A percentile compares a stretch with the other conserved stretches of the same genome.
Conservation (phyloP, 1,284 basidiomycete genomes). For the Ceratobasidium sp. region DNA sequence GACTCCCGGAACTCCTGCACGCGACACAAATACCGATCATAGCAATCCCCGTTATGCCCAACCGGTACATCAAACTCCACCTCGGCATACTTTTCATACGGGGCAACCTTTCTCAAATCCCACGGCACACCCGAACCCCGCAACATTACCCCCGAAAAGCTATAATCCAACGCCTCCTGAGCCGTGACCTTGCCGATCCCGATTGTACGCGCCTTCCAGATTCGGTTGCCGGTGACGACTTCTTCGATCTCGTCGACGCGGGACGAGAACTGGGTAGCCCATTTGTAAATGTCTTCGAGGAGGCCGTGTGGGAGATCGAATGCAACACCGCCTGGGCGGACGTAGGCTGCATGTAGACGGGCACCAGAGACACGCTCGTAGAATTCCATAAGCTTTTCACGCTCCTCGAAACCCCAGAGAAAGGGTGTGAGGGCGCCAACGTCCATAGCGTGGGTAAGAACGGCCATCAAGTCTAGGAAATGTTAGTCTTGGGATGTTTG, state of each 20-base stretch:
- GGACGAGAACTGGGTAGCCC: constrained; percentile 94
- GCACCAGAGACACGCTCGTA: constrained; percentile 99
- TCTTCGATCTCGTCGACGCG: constrained; percentile 98
- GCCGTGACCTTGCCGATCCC: constrained; percentile 93
- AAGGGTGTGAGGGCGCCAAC: constrained; percentile 99
- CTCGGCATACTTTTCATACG: constrained; percentile 98
- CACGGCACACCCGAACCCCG: constrained; percentile 94
- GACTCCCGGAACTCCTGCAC: constrained; percentile 98
- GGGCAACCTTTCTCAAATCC: constrained; percentile 93
- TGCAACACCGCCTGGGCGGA: constrained; percentile 97
- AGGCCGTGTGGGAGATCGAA: constrained; percentile 97
- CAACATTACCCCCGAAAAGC: constrained; percentile 98
- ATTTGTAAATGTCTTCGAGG: constrained; percentile 97
- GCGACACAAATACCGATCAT: constrained; percentile 95
- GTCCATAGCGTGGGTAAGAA: constrained; percentile 96
- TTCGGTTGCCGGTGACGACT: constrained; percentile 96
- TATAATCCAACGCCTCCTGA: constrained; percentile 92
- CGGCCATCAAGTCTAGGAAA: constrained; percentile 89
- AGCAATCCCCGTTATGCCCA: constrained; percentile 97
- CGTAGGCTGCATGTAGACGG: constrained; percentile 97
- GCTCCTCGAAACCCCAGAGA: constrained; percentile 99
- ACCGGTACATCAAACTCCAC: constrained; percentile 98
- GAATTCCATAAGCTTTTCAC: constrained; percentile 99
- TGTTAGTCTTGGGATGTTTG: constrained; percentile 10
- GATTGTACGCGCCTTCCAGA: constrained; percentile 96